A percentile compares a stretch with the other conserved stretches of the same genome.
Conservation (phyloP, 2,329 filamentous ascomycete genomes). For the Colletotrichum coccodes region DNA sequence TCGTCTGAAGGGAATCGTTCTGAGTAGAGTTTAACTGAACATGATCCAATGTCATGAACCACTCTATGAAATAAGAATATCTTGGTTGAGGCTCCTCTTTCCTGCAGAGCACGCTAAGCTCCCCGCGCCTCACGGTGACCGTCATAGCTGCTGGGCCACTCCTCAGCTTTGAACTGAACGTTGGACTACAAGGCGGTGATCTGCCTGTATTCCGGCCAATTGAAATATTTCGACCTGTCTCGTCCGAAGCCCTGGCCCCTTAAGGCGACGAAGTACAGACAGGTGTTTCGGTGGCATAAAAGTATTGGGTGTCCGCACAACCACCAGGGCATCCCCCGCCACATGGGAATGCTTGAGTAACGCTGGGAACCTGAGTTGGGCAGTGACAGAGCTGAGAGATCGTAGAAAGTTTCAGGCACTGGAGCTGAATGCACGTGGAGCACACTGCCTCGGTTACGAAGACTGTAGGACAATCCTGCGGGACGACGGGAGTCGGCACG, state of each 20-base stretch:
- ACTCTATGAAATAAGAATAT: too few relatives aligned
- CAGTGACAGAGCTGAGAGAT: constrained; percentile 23
- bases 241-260: background rate
- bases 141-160: too few relatives aligned
- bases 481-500: background rate
- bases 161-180: too few relatives aligned
- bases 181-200: too few relatives aligned
- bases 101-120: too few relatives aligned
- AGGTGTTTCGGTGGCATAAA: constrained; percentile 18
- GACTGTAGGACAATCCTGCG: constrained; percentile 17
- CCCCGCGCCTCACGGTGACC: too few relatives aligned
- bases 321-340: constrained; percentile 16
- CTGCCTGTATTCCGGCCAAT: too few relatives aligned
- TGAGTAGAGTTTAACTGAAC: too few relatives aligned
- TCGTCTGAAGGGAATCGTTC: background rate
- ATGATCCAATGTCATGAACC: too few relatives aligned
- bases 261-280: background rate
- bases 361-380: constrained; percentile 16
- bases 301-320: constrained; percentile 20
- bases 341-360: constrained; percentile 14
- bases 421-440: constrained; percentile 1
- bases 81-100: too few relatives aligned
- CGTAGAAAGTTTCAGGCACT: constrained; percentile 9
- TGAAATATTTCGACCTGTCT: background rate
- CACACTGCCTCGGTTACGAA: constrained; percentile 13